These are phyloP conservation scores for Aureobasidium namibiae DNA, from an alignment of 2,329 filamentous ascomycete genomes.

Conservation along the genomic window DNA sequence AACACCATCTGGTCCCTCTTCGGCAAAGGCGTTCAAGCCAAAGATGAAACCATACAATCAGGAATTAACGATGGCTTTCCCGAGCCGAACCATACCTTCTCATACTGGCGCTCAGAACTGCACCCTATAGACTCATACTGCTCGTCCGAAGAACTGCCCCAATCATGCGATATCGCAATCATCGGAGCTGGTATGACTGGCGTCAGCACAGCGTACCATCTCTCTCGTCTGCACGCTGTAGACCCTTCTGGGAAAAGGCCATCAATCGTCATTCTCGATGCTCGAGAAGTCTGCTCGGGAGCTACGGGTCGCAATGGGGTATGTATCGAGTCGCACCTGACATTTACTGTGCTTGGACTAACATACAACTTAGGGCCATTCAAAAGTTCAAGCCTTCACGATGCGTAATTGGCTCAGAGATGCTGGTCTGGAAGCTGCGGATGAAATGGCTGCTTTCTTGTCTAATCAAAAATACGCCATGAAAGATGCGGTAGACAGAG, in stretches of 20 bases:
- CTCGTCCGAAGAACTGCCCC: conserved; percentile 19
- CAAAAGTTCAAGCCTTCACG: conserved; percentile 30
- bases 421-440: conserved; percentile 24
- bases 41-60: not conserved
- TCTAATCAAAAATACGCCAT: conserved; percentile 24
- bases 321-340: not conserved
- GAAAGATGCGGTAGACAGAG: conserved; percentile 30
- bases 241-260: conserved; percentile 17
- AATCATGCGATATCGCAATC: conserved; percentile 28
- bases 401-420: conserved; percentile 19
- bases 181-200: conserved; percentile 35
- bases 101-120: conserved; percentile 35
- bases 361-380: conserved; percentile 19
- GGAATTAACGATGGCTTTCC: conserved; percentile 20
- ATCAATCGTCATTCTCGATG: conserved; percentile 31
- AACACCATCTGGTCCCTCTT: not conserved
- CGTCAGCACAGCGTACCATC: conserved; percentile 29
- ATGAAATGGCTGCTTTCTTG: conserved; percentile 26
- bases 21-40: not conserved
- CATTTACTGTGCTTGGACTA: not conserved
- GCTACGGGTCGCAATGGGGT: conserved; percentile 34
- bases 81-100: conserved; percentile 25
- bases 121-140: conserved; percentile 28
- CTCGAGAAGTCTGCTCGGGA: conserved; percentile 30
- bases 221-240: conserved; percentile 19